Base-by-base conservation (phyloP, 2,329 filamentous ascomycete genomes). In the Aciculosporium take region DNA sequence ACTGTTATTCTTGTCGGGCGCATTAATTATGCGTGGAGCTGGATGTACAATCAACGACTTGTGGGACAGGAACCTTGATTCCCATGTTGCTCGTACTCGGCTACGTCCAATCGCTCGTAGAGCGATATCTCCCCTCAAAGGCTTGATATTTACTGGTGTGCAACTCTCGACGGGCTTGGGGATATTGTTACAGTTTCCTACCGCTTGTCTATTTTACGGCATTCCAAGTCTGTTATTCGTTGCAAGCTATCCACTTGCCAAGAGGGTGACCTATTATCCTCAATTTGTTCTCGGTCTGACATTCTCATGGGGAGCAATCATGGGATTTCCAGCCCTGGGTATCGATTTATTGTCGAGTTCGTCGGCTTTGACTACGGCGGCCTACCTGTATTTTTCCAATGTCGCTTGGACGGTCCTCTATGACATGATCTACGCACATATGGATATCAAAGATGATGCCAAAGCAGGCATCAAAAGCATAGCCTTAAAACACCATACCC, bases 401-500 rank as follows among this genome's bases (percentile, higher is more conserved):
- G 69, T 91, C 20, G 78, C 84, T 3, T 94, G 87, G 87, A 93
- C 85, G 0, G 72, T 93, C 21, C 63, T 93, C 30, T 94, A 93
- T 58, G 86, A 94, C 58, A 93, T 91, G 76, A 86, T 94, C 25
- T 94, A 94, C 59, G 86, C 86, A 12, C 86, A 93, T 57, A 89
- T 91, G 79, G 86, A 94, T 53, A 81, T 89, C 58, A 80, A 80
- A 53, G 85, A 94, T 51, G 86, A 94, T 55, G 77, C 70, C 46
- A 87, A 86, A 59, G 85, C 81, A 0, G 87, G 86, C 7, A 91
- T 94, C 63, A 93, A 89, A 66, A 85, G 80, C 53, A 91, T 93
- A 51, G 86, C 83, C 1, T 66, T 93, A 30, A 81, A 81, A 56
- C 84, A 93, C 51, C 80, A 84, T 47, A 69, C 73, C 5, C 72